Conservation (phyloP, 129 eudicot species). For the Cynara cardunculus region DNA sequence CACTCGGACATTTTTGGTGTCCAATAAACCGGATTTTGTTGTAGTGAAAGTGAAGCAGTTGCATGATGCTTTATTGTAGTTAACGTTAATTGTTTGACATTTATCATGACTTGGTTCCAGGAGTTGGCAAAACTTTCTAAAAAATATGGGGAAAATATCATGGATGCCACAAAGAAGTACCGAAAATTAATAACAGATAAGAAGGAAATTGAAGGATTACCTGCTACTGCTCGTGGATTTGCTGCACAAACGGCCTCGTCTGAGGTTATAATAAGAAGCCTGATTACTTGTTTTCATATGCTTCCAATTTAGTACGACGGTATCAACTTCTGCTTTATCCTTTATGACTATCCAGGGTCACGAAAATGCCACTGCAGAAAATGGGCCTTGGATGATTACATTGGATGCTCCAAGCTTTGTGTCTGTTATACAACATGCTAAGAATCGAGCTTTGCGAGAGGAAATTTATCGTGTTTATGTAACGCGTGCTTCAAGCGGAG, state of each 20-base stretch:
- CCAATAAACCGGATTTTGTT: too few species aligned
- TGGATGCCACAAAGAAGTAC: conserved; percentile 91
- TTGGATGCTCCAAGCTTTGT: conserved; percentile 89
- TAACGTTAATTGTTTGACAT: not conserved
- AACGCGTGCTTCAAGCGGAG: conserved; percentile 90
- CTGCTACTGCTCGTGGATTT: conserved; percentile 74
- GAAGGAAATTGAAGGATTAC: conserved; percentile 85
- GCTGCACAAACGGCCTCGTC: conserved; percentile 89
- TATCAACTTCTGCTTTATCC: not conserved
- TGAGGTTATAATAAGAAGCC: conserved; percentile 38
- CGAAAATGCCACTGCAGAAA: conserved; percentile 90
- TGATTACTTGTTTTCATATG: not conserved
- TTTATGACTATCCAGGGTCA: conserved; percentile 55
- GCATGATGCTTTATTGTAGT: not conserved
- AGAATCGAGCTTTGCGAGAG: conserved; percentile 78
- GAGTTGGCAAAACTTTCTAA: conserved; percentile 79
- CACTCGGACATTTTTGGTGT: too few species aligned
- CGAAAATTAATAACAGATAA: conserved; percentile 76
- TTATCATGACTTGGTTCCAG: conserved; percentile 28
- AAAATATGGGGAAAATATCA: conserved; percentile 76
- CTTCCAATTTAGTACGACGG: not conserved
- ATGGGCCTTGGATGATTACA: conserved; percentile 94
- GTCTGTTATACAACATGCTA: conserved; percentile 93
- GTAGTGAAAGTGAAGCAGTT: not conserved
- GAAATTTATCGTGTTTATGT: conserved; percentile 85